Percentiles rank a stretch among this genome's conserved stretches.
Evolutionary conservation across 2,329 filamentous ascomycete species (phyloP).

Genomic region (Trichophyton rubrum): DNA sequence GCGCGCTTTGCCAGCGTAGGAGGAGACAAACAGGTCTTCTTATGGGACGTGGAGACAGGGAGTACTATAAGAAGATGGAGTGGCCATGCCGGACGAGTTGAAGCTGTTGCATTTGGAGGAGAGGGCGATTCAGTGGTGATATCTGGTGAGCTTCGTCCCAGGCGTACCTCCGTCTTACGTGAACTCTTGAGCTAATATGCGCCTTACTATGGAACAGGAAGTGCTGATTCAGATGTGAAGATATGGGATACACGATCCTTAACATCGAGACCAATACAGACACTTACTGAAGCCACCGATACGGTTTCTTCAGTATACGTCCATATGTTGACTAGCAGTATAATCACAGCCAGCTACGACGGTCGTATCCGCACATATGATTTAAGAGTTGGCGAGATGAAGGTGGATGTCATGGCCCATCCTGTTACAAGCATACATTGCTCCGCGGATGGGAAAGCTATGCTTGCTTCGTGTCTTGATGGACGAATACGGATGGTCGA

Average conservation of each 20-base stretch:
- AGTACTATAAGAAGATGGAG: constrained; percentile 62
- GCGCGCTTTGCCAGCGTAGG: constrained; percentile 74
- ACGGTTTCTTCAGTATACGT: constrained; percentile 31
- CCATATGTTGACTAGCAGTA: constrained; percentile 32
- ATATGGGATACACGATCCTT: constrained; percentile 33
- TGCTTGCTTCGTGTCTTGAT: constrained; percentile 66
- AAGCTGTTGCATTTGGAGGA: constrained; percentile 67
- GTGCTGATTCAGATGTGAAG: constrained; percentile 32
- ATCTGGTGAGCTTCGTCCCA: constrained; percentile 38
- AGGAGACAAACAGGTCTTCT: constrained; percentile 79
- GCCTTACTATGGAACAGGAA: constrained; percentile 19
- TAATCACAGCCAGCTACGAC: constrained; percentile 71
- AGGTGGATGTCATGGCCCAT: constrained; percentile 54
- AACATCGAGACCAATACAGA: constrained; percentile 32
- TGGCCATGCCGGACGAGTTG: constrained; percentile 61
- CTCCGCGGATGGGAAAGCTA: constrained; percentile 58
- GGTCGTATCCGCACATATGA: constrained; percentile 74
- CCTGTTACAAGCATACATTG: constrained; percentile 64
- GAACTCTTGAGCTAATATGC: neutral
- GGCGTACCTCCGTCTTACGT: neutral
- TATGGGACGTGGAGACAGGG: constrained; percentile 84
- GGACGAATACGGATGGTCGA: constrained; percentile 71
- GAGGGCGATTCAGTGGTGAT: constrained; percentile 61
- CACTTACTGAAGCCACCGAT: constrained; percentile 29
- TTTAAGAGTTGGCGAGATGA: constrained; percentile 58